These are phyloP conservation scores for Mycena epipterygia DNA, from an alignment of 768 basidiomycete species.

Conservation along the genomic window DNA sequence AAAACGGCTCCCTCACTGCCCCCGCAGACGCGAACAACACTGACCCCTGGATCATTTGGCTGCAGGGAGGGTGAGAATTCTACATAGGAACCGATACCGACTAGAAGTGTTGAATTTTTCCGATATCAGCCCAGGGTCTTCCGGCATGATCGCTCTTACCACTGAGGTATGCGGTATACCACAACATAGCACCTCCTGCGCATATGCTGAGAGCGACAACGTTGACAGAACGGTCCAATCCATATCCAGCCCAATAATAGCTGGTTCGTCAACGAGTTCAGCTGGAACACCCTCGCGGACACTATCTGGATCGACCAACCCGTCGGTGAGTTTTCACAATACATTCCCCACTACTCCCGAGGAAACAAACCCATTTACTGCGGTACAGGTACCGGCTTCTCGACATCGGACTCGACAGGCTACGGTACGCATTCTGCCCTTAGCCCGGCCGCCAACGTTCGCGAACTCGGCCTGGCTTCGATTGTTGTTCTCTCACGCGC, in stretches of 20 bases:
- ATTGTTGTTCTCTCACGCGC: not conserved
- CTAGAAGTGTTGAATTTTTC: not conserved
- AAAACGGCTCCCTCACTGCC: slow-evolving; percentile 66
- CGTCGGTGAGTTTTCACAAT: slow-evolving; percentile 39
- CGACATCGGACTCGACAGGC: slow-evolving; percentile 59
- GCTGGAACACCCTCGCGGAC: slow-evolving; percentile 61
- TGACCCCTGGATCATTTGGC: slow-evolving; percentile 80
- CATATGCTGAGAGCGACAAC: not conserved
- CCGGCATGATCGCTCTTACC: slow-evolving; percentile 73
- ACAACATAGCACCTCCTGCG: slow-evolving; percentile 1
- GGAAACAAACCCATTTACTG: not conserved
- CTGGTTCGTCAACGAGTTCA: slow-evolving; percentile 51
- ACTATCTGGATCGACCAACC: slow-evolving; percentile 68
- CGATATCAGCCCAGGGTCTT: slow-evolving; percentile 71
- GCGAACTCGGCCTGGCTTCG: not conserved
- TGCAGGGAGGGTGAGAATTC: slow-evolving; percentile 64
- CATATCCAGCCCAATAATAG: slow-evolving; percentile 45
- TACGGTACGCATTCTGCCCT: slow-evolving; percentile 49
- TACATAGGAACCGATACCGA: not conserved
- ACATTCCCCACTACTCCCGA: not conserved
- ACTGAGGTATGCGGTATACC: slow-evolving; percentile 64
- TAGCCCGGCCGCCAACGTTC: not conserved
- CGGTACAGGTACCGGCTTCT: slow-evolving; percentile 54
- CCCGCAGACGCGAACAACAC: slow-evolving; percentile 39
- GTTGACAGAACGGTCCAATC: slow-evolving; percentile 28